These are phyloP conservation scores for Lentinula raphanica DNA, from an alignment of 768 basidiomycete genomes.

Conservation along the genomic window DNA sequence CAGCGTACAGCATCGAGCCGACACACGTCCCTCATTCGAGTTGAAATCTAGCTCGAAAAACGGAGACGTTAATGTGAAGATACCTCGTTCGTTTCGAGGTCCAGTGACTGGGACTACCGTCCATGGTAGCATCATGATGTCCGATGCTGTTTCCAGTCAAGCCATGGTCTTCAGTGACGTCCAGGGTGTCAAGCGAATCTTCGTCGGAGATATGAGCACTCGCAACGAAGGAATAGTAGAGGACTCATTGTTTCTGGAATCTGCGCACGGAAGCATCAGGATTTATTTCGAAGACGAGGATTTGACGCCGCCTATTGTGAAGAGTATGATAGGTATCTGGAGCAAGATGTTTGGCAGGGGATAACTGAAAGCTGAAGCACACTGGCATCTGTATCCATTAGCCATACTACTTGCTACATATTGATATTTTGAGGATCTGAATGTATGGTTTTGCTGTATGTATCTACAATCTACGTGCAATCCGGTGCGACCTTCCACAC, in stretches of 20 bases:
- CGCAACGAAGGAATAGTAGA: conserved; percentile 26
- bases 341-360: neutral
- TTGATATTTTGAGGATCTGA: too few species aligned
- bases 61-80: conserved; percentile 25
- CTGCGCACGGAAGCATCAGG: conserved; percentile 30
- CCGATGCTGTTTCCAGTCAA: conserved; percentile 20
- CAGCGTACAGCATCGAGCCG: neutral
- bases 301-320: neutral
- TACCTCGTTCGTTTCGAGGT: conserved; percentile 40
- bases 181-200: conserved; percentile 24
- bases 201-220: conserved; percentile 29
- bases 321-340: neutral
- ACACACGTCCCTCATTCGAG: conserved; percentile 20
- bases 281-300: conserved; percentile 32
- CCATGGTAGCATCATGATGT: conserved; percentile 26
- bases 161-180: conserved; percentile 28
- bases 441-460: too few species aligned
- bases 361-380: too few species aligned
- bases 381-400: too few species aligned
- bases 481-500: too few species aligned
- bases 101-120: conserved; percentile 21
- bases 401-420: too few species aligned
- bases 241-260: conserved; percentile 29
- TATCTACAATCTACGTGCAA: too few species aligned
- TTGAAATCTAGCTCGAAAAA: conserved; percentile 19